phyloP scores from a whole-genome alignment of 176 grass and related monocot genomes.

The Phragmites australis region DNA sequence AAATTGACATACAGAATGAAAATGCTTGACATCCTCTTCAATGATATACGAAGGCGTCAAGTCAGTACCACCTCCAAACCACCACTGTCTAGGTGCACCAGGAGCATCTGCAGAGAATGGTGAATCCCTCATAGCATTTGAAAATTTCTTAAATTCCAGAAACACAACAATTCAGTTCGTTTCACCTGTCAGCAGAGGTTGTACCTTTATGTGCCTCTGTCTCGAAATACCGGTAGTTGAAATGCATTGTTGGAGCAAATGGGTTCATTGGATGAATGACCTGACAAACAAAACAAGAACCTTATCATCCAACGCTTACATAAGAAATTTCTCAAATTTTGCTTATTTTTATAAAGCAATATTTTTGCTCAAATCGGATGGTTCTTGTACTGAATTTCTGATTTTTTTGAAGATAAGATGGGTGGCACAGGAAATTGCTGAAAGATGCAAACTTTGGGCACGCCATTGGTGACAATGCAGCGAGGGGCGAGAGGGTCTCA shows the following conservation, averaged over 20 bases:
- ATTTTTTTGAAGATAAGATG: not conserved
- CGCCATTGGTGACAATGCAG: not conserved
- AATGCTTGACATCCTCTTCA: conserved; percentile 99
- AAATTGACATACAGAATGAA: conserved; percentile 79
- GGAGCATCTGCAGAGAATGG: conserved; percentile 78
- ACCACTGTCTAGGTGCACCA: conserved; percentile 95
- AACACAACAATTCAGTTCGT: not conserved
- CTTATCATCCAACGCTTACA: not conserved
- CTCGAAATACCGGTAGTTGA: conserved; percentile 97
- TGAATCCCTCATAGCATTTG: too few species aligned
- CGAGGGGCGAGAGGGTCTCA: not conserved
- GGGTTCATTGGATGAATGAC: conserved; percentile 89
- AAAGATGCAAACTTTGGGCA: not conserved
- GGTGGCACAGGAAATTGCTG: not conserved
- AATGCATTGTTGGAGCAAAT: conserved; percentile 91
- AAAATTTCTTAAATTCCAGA: not conserved
- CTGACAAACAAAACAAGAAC: conserved; percentile 43
- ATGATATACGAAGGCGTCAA: conserved; percentile 92
- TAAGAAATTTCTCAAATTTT: not conserved
- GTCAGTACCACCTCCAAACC: conserved; percentile 99
- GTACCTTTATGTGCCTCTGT: conserved; percentile 78
- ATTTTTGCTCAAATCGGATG: not conserved
- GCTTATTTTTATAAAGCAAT: not conserved
- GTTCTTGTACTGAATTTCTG: conserved; percentile 5
- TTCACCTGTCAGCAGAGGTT: not conserved